These are phyloP conservation scores for Coprinopsis strossmayeri DNA, from an alignment of 768 basidiomycete species.

Conservation along the genomic window DNA sequence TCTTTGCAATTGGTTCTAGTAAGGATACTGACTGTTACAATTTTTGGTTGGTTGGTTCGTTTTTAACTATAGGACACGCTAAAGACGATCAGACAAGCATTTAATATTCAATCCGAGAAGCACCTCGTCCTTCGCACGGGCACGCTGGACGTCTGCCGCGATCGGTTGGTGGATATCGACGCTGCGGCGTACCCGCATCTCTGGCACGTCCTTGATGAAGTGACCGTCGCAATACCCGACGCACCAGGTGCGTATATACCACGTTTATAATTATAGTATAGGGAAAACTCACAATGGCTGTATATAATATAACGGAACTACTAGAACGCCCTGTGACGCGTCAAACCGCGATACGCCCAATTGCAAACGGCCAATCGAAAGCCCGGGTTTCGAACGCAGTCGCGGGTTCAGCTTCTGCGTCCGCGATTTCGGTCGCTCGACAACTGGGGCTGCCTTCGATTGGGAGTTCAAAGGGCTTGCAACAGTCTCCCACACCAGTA, in stretches of 20 bases:
- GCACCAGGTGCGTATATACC: not conserved
- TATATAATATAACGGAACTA: not conserved
- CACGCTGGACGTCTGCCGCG: constrained; percentile 6
- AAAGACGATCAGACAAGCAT: not conserved
- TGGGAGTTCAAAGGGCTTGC: not conserved
- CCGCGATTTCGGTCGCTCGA: not conserved
- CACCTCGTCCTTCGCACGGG: not conserved
- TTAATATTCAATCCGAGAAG: not conserved
- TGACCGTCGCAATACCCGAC: not conserved
- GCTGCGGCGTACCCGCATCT: constrained; percentile 1
- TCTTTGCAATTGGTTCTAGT: not conserved
- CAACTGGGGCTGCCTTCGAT: not conserved
- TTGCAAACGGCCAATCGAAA: not conserved
- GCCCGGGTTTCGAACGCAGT: not conserved
- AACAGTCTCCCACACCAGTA: not conserved
- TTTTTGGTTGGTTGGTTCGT: not conserved
- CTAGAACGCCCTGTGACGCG: not conserved
- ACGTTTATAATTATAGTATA: not conserved
- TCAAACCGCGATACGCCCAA: not conserved
- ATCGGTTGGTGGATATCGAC: constrained; percentile 8
- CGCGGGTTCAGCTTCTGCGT: not conserved
- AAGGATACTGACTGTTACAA: no score
- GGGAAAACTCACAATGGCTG: not conserved
- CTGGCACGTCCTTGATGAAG: constrained; percentile 6
- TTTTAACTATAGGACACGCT: not conserved